phyloP scores from a whole-genome alignment of 2,329 filamentous ascomycete species.

The Coniochaeta sp. region DNA sequence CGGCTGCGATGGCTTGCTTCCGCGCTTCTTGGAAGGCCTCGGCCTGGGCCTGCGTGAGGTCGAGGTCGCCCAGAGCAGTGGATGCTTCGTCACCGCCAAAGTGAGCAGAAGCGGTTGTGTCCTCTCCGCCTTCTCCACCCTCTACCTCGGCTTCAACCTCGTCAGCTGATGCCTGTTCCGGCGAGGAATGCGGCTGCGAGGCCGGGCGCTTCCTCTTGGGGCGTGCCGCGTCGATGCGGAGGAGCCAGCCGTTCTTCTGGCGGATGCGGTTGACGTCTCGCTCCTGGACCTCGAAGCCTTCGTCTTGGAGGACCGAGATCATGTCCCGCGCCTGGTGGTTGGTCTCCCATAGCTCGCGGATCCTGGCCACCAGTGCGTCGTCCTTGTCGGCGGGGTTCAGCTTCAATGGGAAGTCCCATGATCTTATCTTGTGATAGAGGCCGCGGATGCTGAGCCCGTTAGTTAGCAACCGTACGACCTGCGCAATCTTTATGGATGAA shows the following conservation, averaged over 20 bases:
- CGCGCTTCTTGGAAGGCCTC: slow-evolving; percentile 38
- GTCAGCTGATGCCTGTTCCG: slow-evolving; percentile 11
- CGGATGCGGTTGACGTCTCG: slow-evolving; percentile 65
- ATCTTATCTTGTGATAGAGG: slow-evolving; percentile 47
- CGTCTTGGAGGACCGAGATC: slow-evolving; percentile 60
- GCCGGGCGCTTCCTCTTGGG: slow-evolving; percentile 26
- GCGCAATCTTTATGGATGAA: background rate
- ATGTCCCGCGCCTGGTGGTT: slow-evolving; percentile 70
- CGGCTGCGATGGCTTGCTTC: slow-evolving; percentile 44
- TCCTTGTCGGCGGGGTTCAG: slow-evolving; percentile 67
- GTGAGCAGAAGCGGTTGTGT: background rate
- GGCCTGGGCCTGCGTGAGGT: background rate
- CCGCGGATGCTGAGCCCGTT: background rate
- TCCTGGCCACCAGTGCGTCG: slow-evolving; percentile 55
- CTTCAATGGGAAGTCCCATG: slow-evolving; percentile 73
- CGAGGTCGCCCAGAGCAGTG: background rate
- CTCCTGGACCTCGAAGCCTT: slow-evolving; percentile 64
- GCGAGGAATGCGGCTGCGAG: background rate
- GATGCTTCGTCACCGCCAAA: background rate
- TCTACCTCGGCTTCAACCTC: background rate
- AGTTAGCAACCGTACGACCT: background rate
- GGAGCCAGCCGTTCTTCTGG: slow-evolving; percentile 58
- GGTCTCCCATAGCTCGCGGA: slow-evolving; percentile 71
- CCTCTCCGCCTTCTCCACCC: background rate
- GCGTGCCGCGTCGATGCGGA: slow-evolving; percentile 55